Evolutionary conservation across 495 filamentous ascomycete species (phyloP).

Genomic region (Diplogelasinospora grovesii): DNA sequence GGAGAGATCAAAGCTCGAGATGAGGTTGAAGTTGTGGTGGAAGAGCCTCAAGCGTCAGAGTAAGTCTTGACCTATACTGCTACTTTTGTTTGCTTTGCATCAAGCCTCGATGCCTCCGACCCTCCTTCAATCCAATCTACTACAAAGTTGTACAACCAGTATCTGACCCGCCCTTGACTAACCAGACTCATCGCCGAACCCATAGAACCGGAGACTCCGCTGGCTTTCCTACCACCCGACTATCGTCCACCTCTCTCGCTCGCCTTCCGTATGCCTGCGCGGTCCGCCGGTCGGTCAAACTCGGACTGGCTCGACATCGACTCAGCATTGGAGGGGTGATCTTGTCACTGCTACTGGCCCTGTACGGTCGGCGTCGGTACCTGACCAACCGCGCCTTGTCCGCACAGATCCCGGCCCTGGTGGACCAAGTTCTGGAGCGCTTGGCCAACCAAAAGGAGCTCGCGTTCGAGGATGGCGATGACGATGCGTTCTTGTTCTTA

Average conservation of each 20-base stretch:
- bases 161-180: slow-evolving; percentile 53
- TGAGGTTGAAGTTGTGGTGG: slow-evolving; percentile 63
- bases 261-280: slow-evolving; percentile 81
- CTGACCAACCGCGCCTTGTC: slow-evolving; percentile 53
- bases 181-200: slow-evolving; percentile 64
- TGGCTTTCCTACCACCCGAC: slow-evolving; percentile 43
- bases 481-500: slow-evolving; percentile 73
- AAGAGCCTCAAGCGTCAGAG: slow-evolving; percentile 41
- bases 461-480: slow-evolving; percentile 56
- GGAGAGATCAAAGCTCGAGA: slow-evolving; percentile 78
- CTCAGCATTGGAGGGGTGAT: slow-evolving; percentile 74
- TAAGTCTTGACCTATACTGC: slow-evolving; percentile 65
- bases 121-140: slow-evolving; percentile 7
- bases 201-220: slow-evolving; percentile 66
- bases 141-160: slow-evolving; percentile 21
- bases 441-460: slow-evolving; percentile 76
- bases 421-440: slow-evolving; percentile 72
- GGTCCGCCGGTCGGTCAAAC: slow-evolving; percentile 80
- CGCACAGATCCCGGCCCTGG: slow-evolving; percentile 68
- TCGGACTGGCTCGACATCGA: slow-evolving; percentile 93
- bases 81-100: slow-evolving; percentile 4
- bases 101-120: slow-evolving; percentile 4
- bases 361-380: slow-evolving; percentile 54
- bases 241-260: slow-evolving; percentile 75
- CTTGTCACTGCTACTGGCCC: slow-evolving; percentile 37